Conservation (phyloP, 345 rosid species). For the Camelina hispida region DNA sequence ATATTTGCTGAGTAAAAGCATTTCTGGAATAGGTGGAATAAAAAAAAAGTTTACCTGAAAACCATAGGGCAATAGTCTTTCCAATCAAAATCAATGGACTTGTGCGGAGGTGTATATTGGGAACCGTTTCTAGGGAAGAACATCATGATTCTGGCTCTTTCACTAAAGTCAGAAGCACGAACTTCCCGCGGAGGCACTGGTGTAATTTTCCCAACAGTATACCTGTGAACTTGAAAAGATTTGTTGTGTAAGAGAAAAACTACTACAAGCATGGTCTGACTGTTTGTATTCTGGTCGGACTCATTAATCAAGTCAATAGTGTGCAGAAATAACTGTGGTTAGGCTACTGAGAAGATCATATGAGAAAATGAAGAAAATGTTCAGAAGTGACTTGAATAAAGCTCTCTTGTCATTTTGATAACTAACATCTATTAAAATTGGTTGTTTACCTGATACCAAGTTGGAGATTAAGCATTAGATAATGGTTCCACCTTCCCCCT, state of each 20-base stretch:
- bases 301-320: slow-evolving; percentile 17
- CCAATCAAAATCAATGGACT: slow-evolving; percentile 88
- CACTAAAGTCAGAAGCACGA: slow-evolving; percentile 86
- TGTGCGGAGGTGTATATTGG: slow-evolving; percentile 87
- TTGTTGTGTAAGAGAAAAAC: slow-evolving; percentile 22
- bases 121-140: slow-evolving; percentile 86
- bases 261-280: slow-evolving; percentile 8
- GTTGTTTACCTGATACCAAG: slow-evolving; percentile 87
- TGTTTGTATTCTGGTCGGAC: slow-evolving; percentile 20
- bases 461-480: slow-evolving; percentile 89
- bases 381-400: slow-evolving; percentile 3
- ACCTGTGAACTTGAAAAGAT: slow-evolving; percentile 69
- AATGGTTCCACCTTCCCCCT: slow-evolving; percentile 61
- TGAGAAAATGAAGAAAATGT: slow-evolving; percentile 2
- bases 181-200: slow-evolving; percentile 93
- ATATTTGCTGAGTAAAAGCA: not conserved
- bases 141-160: slow-evolving; percentile 93
- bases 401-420: slow-evolving; percentile 7
- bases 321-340: not conserved
- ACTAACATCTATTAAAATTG: slow-evolving; percentile 2
- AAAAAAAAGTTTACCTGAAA: slow-evolving; percentile 66
- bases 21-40: not conserved
- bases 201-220: slow-evolving; percentile 94
- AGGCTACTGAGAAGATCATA: slow-evolving; percentile 12
- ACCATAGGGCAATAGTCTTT: slow-evolving; percentile 99